Evolutionary conservation across 2,329 filamentous ascomycete genomes (phyloP).

Genomic region (Epichloe scottii): DNA sequence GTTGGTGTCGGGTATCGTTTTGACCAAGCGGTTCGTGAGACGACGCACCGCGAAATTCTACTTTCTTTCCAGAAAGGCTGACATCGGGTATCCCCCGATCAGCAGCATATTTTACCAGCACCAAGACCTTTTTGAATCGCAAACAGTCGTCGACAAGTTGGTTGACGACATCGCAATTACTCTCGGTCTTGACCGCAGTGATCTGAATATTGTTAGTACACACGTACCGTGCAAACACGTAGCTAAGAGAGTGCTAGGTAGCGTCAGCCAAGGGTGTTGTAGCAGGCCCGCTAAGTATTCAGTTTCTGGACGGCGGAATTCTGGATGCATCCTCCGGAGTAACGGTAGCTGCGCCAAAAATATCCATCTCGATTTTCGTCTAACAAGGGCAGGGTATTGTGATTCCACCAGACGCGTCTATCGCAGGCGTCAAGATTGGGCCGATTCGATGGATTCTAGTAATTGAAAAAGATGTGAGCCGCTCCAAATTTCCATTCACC

Average conservation of each 20-base stretch:
- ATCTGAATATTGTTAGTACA: constrained; percentile 54
- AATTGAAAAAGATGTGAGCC: constrained; percentile 62
- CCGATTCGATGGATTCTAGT: constrained; percentile 53
- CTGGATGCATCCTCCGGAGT: constrained; percentile 20
- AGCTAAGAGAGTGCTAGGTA: constrained; percentile 31
- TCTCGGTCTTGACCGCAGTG: constrained; percentile 48
- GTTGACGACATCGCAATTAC: constrained; percentile 65
- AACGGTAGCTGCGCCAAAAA: constrained; percentile 12
- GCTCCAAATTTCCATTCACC: background rate
- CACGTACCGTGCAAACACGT: background rate
- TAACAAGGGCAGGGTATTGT: constrained; percentile 38
- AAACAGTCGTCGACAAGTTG: constrained; percentile 55
- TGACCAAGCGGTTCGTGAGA: constrained; percentile 46
- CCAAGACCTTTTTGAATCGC: constrained; percentile 56
- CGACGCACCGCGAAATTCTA: too few relatives aligned
- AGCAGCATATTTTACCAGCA: constrained; percentile 76
- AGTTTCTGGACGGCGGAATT: constrained; percentile 29
- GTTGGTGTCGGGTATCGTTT: constrained; percentile 37
- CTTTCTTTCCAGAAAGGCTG: background rate
- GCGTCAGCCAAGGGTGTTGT: constrained; percentile 64
- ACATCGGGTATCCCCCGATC: too few relatives aligned
- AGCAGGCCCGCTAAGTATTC: constrained; percentile 42
- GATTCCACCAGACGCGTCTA: constrained; percentile 41
- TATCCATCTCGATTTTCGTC: background rate
- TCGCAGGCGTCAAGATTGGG: constrained; percentile 37